Conservation (phyloP, 2,329 filamentous ascomycete species). For the Exophiala mesophila region DNA sequence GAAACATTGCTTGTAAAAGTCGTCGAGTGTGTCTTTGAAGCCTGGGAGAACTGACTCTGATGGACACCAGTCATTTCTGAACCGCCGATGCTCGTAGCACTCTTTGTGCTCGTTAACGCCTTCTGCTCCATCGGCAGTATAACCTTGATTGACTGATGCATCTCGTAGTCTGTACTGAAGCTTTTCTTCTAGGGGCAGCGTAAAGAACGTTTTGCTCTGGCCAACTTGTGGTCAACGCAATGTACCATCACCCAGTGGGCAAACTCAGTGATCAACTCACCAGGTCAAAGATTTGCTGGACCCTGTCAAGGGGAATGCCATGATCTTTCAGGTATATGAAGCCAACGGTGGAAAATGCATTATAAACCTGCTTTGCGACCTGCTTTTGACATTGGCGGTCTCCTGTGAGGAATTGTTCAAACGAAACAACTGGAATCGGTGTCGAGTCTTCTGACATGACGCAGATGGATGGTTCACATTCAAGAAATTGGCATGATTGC, state of each 20-base stretch:
- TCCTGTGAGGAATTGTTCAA: slow-evolving; percentile 32
- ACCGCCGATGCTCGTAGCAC: slow-evolving; percentile 22
- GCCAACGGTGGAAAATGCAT: slow-evolving; percentile 35
- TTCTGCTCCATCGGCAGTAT: slow-evolving; percentile 21
- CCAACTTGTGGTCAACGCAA: background rate
- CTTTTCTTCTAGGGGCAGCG: slow-evolving; percentile 41
- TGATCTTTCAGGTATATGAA: slow-evolving; percentile 41
- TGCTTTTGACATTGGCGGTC: slow-evolving; percentile 28
- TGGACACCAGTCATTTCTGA: slow-evolving; percentile 17
- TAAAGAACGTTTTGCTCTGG: slow-evolving; percentile 38
- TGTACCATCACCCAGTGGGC: too few species aligned
- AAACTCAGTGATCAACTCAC: slow-evolving; percentile 13
- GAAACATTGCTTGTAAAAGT: slow-evolving; percentile 45
- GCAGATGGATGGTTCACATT: too few species aligned
- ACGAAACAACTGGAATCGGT: slow-evolving; percentile 38
- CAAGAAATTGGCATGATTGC: too few species aligned
- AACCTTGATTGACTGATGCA: slow-evolving; percentile 18
- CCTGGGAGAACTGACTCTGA: slow-evolving; percentile 37
- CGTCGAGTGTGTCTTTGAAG: slow-evolving; percentile 40
- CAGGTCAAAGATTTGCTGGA: slow-evolving; percentile 19
- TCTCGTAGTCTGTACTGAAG: slow-evolving; percentile 45
- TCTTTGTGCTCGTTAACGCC: slow-evolving; percentile 23
- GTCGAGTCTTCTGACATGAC: background rate
- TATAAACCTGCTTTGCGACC: slow-evolving; percentile 31
- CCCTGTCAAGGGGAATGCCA: slow-evolving; percentile 28